Evolutionary conservation across 148 eudicot species (phyloP).

Genomic region (Silene conica): DNA sequence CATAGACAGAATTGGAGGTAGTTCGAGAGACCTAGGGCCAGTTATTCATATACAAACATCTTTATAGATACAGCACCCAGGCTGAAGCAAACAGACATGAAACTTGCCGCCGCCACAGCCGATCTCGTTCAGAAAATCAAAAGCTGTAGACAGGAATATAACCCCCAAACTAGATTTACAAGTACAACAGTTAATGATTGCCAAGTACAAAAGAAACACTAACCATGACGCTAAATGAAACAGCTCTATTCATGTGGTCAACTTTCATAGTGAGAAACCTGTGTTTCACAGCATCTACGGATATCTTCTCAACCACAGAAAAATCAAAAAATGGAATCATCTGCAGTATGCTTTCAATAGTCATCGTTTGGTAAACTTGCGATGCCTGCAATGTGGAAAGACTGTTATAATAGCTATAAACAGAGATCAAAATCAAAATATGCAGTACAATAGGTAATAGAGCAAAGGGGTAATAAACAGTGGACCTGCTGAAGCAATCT

Average conservation of each 20-base stretch:
- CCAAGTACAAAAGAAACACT: conserved; percentile 12
- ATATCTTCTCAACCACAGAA: conserved; percentile 69
- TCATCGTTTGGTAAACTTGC: conserved; percentile 76
- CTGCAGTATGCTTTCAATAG: conserved; percentile 57
- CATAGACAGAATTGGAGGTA: no score
- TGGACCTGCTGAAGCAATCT: conserved; percentile 86
- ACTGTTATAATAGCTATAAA: conserved; percentile 13
- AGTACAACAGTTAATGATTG: neutral
- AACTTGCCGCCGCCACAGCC: neutral
- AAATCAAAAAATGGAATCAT: conserved; percentile 86
- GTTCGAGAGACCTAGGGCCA: no score
- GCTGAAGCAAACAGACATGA: neutral
- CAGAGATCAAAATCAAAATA: neutral
- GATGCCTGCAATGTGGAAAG: conserved; percentile 58
- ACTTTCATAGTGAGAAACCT: conserved; percentile 80
- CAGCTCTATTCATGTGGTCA: conserved; percentile 72
- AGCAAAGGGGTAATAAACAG: conserved; percentile 2
- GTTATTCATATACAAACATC: neutral
- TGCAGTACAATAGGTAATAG: neutral
- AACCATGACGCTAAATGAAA: conserved; percentile 58
- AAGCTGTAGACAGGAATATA: neutral
- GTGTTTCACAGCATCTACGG: conserved; percentile 85
- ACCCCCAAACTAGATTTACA: neutral
- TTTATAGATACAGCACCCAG: neutral
- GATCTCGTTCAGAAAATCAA: neutral